These are phyloP conservation scores for Lepidium aucheri DNA, from an alignment of 345 rosid species.

Conservation along the genomic window DNA sequence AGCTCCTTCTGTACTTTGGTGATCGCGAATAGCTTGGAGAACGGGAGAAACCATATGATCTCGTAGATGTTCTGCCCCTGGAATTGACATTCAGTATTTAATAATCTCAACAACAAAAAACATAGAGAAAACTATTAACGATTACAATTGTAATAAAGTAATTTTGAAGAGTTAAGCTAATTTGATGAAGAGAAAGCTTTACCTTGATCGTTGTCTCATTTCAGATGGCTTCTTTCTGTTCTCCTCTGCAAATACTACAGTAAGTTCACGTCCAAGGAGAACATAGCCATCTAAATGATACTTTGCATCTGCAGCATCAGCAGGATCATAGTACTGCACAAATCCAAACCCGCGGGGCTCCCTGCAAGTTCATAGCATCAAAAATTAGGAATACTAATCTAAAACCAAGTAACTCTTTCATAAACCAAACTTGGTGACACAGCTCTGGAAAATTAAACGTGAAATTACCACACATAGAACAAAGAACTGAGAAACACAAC, in stretches of 20 bases:
- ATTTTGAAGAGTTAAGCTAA: not conserved
- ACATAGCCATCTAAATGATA: conserved; percentile 76
- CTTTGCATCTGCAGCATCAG: conserved; percentile 90
- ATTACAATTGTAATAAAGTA: not conserved
- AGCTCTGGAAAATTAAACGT: not conserved
- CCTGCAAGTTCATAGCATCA: conserved; percentile 32
- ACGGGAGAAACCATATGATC: conserved; percentile 38
- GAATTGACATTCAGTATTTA: not conserved
- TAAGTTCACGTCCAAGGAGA: conserved; percentile 68
- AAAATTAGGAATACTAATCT: conserved; percentile 6
- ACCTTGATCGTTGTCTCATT: conserved; percentile 69
- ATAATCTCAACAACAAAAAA: not conserved
- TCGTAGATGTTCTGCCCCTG: conserved; percentile 43
- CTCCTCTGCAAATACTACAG: conserved; percentile 84
- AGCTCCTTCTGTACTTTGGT: conserved; percentile 31
- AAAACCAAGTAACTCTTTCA: not conserved
- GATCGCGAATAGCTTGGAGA: conserved; percentile 51
- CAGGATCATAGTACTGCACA: conserved; percentile 73
- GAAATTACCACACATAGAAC: not conserved
- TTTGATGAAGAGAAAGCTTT: not conserved
- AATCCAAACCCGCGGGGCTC: conserved; percentile 93
- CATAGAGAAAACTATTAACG: not conserved
- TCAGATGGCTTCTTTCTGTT: conserved; percentile 87
- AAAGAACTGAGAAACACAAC: not conserved
- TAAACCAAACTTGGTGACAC: not conserved